phyloP scores from a whole-genome alignment of 1,284 basidiomycete species.

The Omphalotus olearius region DNA sequence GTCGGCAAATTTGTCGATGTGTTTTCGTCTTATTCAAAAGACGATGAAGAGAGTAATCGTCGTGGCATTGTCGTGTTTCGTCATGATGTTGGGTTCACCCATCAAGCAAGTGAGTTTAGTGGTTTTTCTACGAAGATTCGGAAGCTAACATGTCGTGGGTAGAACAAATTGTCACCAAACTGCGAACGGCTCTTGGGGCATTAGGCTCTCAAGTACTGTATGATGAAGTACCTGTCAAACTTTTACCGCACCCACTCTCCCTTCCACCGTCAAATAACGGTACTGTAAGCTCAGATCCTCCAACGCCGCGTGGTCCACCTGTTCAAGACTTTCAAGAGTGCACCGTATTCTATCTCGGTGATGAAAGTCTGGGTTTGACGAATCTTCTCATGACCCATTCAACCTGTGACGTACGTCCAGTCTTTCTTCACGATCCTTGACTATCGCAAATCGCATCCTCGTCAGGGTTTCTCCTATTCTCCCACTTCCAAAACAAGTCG shows the following conservation, averaged over 20 bases:
- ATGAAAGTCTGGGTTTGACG: conserved; percentile 77
- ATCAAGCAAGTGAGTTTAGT: conserved; percentile 50
- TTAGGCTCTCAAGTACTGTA: conserved; percentile 18
- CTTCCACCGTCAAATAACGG: neutral
- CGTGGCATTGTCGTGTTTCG: conserved; percentile 46
- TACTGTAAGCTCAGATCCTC: neutral
- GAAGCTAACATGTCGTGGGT: neutral
- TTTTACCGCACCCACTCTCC: conserved; percentile 2
- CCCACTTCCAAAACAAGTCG: conserved; percentile 46
- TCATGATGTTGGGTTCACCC: conserved; percentile 82
- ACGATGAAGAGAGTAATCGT: conserved; percentile 1
- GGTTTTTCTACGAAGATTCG: conserved; percentile 1
- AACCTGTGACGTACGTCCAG: conserved; percentile 26
- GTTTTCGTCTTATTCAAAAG: conserved; percentile 18
- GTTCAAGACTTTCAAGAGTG: conserved; percentile 9
- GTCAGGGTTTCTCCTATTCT: conserved; percentile 75
- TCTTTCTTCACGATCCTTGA: neutral
- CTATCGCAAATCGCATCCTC: neutral
- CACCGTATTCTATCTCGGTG: conserved; percentile 80
- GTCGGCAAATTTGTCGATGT: conserved; percentile 37
- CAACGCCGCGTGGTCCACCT: neutral
- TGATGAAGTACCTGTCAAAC: conserved; percentile 16
- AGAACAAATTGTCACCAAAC: conserved; percentile 34
- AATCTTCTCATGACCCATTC: conserved; percentile 84
- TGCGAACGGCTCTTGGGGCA: conserved; percentile 24